A percentile compares a stretch with the other conserved stretches of the same genome.
phyloP scores from a whole-genome alignment of 495 filamentous ascomycete genomes.

The Astrothelium macrocarpum region DNA sequence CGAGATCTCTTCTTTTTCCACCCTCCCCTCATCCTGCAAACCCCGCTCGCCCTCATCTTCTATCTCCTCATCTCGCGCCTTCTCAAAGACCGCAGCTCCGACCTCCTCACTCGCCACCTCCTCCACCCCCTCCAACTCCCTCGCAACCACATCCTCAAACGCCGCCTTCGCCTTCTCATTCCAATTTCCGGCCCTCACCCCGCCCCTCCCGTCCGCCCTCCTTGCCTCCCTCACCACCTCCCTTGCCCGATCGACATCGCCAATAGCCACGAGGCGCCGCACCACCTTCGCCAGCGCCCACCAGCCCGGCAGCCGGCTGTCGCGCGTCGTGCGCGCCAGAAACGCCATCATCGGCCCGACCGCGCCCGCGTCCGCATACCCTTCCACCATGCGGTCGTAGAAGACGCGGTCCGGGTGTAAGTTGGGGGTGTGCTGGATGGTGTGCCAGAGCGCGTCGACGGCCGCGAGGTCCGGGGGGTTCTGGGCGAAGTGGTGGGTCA shows the following conservation, averaged over 20 bases:
- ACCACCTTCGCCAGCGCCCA: constrained; percentile 39
- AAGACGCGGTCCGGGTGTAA: constrained; percentile 47
- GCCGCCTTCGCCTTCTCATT: background rate
- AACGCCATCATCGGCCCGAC: constrained; percentile 42
- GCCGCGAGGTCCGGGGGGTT: constrained; percentile 47
- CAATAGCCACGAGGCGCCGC: constrained; percentile 34
- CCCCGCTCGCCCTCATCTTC: background rate
- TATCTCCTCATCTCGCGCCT: no score
- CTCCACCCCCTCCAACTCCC: background rate
- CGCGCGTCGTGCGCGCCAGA: constrained; percentile 35
- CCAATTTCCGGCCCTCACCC: constrained; percentile 10
- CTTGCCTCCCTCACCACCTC: constrained; percentile 28
- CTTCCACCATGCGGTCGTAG: constrained; percentile 58
- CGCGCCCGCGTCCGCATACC: constrained; percentile 45
- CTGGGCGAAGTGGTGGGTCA: constrained; percentile 54
- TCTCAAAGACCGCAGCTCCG: no score
- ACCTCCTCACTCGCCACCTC: background rate
- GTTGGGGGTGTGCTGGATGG: constrained; percentile 29
- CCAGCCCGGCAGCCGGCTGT: constrained; percentile 38
- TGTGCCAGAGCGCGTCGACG: constrained; percentile 44
- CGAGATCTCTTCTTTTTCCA: no score
- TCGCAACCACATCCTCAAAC: background rate
- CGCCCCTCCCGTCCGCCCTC: constrained; percentile 10
- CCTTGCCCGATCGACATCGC: constrained; percentile 34
- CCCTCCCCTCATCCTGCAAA: background rate